Percentiles rank a stretch among this genome's conserved stretches.
Conservation (phyloP, 345 rosid species). For the Eucalyptus dawsonii region DNA sequence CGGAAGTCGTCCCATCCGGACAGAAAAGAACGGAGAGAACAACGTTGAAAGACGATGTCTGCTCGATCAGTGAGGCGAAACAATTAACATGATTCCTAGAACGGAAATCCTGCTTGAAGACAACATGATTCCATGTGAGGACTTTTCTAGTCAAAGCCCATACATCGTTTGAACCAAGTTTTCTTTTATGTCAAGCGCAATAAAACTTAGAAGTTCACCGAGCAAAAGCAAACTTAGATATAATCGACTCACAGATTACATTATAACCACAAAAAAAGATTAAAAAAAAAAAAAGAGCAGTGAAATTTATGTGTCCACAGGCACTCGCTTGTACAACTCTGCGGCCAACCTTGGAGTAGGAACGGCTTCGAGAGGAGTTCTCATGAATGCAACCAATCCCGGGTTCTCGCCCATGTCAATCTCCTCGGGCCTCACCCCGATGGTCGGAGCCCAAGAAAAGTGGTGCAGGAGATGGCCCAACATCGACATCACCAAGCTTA, state of each 20-base stretch:
- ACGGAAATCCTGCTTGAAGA: not conserved
- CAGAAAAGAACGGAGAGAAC: not conserved
- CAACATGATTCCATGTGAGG: not conserved
- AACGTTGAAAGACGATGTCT: not conserved
- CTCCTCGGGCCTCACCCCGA: not conserved
- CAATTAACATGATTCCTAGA: not conserved
- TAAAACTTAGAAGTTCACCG: not conserved
- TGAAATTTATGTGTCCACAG: not conserved
- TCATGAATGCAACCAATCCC: constrained; percentile 26
- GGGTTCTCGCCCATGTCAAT: constrained; percentile 9
- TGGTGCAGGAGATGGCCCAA: constrained; percentile 32
- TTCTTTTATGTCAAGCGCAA: not conserved
- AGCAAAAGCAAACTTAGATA: not conserved
- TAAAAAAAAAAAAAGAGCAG: not conserved
- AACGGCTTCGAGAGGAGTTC: constrained; percentile 17
- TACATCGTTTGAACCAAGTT: not conserved
- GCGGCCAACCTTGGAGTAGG: constrained; percentile 12
- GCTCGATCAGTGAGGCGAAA: not conserved
- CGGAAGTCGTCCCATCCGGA: not conserved
- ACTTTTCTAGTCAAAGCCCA: not conserved
- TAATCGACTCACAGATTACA: not conserved
- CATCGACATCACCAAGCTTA: constrained; percentile 23
- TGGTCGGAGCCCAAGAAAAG: constrained; percentile 18
- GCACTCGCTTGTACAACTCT: not conserved
- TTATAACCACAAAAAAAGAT: not conserved